Conservation (phyloP, 176 grass and related monocot species). For the Cocos nucifera region DNA sequence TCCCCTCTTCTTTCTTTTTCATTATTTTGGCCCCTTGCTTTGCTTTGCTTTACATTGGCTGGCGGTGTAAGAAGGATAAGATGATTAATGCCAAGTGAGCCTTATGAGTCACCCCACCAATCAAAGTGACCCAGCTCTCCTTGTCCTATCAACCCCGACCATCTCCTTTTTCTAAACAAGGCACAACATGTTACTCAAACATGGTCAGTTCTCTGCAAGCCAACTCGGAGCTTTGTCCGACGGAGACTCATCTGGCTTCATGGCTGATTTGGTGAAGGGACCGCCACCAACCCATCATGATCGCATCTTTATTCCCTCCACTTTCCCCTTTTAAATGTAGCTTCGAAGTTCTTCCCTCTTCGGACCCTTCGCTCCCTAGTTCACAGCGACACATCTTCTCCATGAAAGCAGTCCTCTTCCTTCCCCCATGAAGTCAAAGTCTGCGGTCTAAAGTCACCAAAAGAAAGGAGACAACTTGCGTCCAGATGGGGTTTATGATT, state of each 20-base stretch:
- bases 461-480: not conserved
- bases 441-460: not conserved
- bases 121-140: too few relatives aligned
- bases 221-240: too few relatives aligned
- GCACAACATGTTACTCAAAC: too few relatives aligned
- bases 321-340: constrained; percentile 12
- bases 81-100: not conserved
- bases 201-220: too few relatives aligned
- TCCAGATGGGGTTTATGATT: not conserved
- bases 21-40: constrained; percentile 9
- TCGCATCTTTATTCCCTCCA: constrained; percentile 39
- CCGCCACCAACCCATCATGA: constrained; percentile 18
- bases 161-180: too few relatives aligned
- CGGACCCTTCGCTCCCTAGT: not conserved
- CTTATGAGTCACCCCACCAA: not conserved
- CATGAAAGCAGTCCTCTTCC: constrained; percentile 20
- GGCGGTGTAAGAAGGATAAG: not conserved
- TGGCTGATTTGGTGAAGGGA: constrained; percentile 16
- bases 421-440: constrained; percentile 3
- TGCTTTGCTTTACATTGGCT: constrained; percentile 1
- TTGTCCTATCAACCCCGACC: too few relatives aligned
- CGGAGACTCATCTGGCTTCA: too few relatives aligned
- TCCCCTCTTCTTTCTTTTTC: not conserved
- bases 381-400: constrained; percentile 8
- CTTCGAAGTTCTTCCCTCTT: too few relatives aligned